phyloP scores from a whole-genome alignment of 768 basidiomycete genomes.

The Thelephora ganbajun region DNA sequence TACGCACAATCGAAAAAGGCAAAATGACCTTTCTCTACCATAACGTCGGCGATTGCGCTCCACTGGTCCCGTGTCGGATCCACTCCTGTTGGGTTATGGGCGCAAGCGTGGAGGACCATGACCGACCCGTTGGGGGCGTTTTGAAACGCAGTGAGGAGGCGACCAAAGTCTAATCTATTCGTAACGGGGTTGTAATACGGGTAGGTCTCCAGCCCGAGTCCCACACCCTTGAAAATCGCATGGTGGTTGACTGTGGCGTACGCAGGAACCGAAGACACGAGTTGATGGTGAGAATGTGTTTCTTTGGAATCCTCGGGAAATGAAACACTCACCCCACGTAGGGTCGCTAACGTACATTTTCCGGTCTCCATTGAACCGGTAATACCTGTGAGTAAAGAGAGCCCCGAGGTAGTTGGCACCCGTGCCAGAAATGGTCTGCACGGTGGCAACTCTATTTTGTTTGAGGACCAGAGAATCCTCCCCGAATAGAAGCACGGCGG shows the following conservation, averaged over 20 bases:
- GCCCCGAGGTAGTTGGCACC: constrained; percentile 92
- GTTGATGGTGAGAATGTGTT: too few relatives aligned
- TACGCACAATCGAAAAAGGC: constrained; percentile 95
- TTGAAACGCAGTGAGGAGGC: constrained; percentile 46
- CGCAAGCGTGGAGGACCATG: constrained; percentile 86
- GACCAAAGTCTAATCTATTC: constrained; percentile 69
- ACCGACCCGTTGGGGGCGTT: constrained; percentile 64
- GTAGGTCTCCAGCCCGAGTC: constrained; percentile 75
- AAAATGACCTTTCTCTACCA: constrained; percentile 65
- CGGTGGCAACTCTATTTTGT: constrained; percentile 60
- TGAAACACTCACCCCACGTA: constrained; percentile 70
- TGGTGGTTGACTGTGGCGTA: constrained; percentile 63
- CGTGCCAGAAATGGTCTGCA: constrained; percentile 92
- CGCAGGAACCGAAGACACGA: background rate
- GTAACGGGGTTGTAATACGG: constrained; percentile 88
- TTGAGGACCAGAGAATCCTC: constrained; percentile 50
- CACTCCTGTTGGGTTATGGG: constrained; percentile 94
- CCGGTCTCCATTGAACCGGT: constrained; percentile 50
- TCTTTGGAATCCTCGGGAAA: too few relatives aligned
- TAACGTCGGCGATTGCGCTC: constrained; percentile 57
- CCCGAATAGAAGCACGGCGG: constrained; percentile 74
- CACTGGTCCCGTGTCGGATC: constrained; percentile 87
- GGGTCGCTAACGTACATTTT: constrained; percentile 81
- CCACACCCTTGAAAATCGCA: constrained; percentile 83
- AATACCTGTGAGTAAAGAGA: constrained; percentile 74